Percentiles rank a stretch among this genome's conserved stretches.
Conservation (phyloP, 1,284 basidiomycete genomes). For the Puccinia coronata region DNA sequence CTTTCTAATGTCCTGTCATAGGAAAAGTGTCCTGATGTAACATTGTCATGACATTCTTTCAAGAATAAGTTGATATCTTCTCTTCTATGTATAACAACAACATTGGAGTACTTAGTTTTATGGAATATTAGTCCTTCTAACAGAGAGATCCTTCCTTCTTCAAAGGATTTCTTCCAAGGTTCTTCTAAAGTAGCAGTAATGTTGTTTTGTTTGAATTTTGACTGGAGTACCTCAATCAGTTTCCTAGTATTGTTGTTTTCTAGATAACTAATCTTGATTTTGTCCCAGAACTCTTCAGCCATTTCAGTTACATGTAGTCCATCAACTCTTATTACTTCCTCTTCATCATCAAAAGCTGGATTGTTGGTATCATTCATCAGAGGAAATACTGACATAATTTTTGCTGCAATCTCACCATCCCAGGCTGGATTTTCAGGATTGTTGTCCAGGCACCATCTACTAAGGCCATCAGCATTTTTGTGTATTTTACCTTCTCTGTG, state of each 20-base stretch:
- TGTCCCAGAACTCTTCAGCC: neutral
- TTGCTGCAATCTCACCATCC: neutral
- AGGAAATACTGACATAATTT: neutral
- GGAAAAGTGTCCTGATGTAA: neutral
- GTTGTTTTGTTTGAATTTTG: neutral
- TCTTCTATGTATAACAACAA: neutral
- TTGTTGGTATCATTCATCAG: neutral
- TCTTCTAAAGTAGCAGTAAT: neutral
- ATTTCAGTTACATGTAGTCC: neutral
- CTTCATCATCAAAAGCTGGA: neutral
- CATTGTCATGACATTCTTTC: constrained; percentile 10
- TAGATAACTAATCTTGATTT: neutral
- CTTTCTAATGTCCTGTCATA: neutral
- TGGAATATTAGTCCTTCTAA: constrained; percentile 8
- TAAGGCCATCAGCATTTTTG: neutral
- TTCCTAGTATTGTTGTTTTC: neutral
- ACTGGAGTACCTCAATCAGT: constrained; percentile 1
- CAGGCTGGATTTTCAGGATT: neutral
- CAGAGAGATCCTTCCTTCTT: neutral
- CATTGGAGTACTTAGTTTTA: neutral
- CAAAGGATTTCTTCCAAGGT: neutral
- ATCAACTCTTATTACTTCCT: neutral
- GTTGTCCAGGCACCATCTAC: neutral
- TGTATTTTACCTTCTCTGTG: neutral
- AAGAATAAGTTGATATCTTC: neutral